These are phyloP conservation scores for Fonsecaea erecta DNA, from an alignment of 2,329 filamentous ascomycete species.

Conservation along the genomic window DNA sequence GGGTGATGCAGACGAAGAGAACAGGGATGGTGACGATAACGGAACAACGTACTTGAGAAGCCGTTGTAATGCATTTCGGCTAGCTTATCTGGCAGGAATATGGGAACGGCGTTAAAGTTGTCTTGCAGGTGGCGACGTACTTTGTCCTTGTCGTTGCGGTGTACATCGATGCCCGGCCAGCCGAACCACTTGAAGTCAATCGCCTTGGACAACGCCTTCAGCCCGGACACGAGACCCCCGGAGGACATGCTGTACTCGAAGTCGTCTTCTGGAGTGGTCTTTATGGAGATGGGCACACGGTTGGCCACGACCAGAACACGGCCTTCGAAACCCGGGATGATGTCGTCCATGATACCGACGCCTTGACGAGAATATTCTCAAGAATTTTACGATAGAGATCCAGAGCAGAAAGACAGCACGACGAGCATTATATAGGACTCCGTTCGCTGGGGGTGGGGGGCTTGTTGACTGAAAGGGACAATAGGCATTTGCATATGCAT, in stretches of 20 bases:
- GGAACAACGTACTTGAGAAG: constrained; percentile 74
- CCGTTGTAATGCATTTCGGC: constrained; percentile 95
- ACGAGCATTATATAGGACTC: background rate
- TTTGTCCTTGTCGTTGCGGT: constrained; percentile 75
- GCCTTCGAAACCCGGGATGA: constrained; percentile 28
- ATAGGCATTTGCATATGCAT: background rate
- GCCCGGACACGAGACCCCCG: constrained; percentile 87
- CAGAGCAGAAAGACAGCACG: background rate
- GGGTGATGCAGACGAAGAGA: background rate
- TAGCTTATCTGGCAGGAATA: constrained; percentile 90
- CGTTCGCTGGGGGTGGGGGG: background rate
- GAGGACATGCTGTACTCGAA: constrained; percentile 97
- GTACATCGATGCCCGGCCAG: constrained; percentile 92
- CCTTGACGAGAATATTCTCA: background rate
- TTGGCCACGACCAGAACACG: constrained; percentile 87
- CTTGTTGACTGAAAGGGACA: background rate
- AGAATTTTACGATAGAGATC: background rate
- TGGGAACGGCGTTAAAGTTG: constrained; percentile 84
- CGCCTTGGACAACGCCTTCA: constrained; percentile 88
- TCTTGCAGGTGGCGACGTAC: constrained; percentile 80
- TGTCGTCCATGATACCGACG: background rate
- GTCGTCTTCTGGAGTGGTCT: constrained; percentile 84
- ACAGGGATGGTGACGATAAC: background rate
- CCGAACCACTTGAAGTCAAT: constrained; percentile 98
- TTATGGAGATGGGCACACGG: constrained; percentile 93